Percentiles rank a stretch among this genome's conserved stretches.
phyloP scores from a whole-genome alignment of 1,139 yeast genomes.

The Meyerozyma guilliermondii region DNA sequence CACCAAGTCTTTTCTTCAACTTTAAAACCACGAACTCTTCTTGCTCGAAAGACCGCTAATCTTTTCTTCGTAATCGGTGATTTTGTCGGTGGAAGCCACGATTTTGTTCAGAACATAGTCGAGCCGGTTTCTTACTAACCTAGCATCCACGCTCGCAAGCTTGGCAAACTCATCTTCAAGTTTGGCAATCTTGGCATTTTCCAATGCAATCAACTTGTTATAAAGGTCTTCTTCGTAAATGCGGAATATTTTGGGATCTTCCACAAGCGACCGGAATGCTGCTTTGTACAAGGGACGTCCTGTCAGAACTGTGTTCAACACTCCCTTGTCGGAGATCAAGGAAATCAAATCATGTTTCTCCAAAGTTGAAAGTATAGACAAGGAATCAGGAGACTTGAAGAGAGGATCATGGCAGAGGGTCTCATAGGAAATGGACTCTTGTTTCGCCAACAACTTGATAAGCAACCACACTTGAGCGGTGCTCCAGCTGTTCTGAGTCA shows the following conservation, averaged over 20 bases:
- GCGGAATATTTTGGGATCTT: conserved; percentile 52
- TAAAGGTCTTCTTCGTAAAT: conserved; percentile 63
- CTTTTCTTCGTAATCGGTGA: conserved; percentile 36
- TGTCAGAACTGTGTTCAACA: conserved; percentile 59
- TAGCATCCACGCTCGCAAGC: conserved; percentile 45
- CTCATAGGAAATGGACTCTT: conserved; percentile 41
- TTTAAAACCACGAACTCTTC: neutral
- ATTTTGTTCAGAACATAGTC: conserved; percentile 65
- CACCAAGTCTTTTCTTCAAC: no score
- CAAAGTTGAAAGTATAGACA: conserved; percentile 55
- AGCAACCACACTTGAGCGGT: conserved; percentile 87
- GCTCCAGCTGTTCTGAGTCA: conserved; percentile 45
- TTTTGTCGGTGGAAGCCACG: conserved; percentile 46
- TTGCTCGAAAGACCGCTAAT: conserved; percentile 12
- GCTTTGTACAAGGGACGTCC: conserved; percentile 84
- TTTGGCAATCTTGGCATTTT: conserved; percentile 57
- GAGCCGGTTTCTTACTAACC: conserved; percentile 51
- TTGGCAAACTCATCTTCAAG: conserved; percentile 69
- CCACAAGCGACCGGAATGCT: conserved; percentile 65
- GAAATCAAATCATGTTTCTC: conserved; percentile 77
- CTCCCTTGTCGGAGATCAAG: conserved; percentile 68
- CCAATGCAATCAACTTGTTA: conserved; percentile 49
- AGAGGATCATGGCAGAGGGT: conserved; percentile 57
- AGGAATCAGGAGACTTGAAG: conserved; percentile 54
- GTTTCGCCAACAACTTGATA: conserved; percentile 55